These are phyloP conservation scores for Puccinellia tenuiflora DNA, from an alignment of 176 grass and related monocot genomes.

Conservation along the genomic window DNA sequence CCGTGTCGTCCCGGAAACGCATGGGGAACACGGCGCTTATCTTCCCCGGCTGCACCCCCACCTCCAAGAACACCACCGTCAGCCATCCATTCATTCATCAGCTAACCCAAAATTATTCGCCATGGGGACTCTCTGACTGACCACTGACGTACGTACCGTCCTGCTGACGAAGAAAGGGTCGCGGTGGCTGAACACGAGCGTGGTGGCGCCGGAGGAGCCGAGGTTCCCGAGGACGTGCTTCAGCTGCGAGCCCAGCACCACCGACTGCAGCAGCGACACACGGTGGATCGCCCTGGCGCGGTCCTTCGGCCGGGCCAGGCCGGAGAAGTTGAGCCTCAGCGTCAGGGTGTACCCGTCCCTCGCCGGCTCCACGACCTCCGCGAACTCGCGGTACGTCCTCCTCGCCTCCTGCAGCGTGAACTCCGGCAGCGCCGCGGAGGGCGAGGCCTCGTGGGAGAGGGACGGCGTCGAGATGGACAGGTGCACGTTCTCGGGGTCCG, in stretches of 20 bases:
- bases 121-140: neutral
- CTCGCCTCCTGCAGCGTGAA: conserved; percentile 55
- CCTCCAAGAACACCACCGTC: neutral
- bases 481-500: conserved; percentile 50
- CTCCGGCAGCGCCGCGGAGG: conserved; percentile 40
- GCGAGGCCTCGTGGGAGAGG: conserved; percentile 31
- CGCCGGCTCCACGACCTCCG: conserved; percentile 58
- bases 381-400: conserved; percentile 38
- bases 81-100: neutral
- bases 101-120: neutral
- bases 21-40: conserved; percentile 69
- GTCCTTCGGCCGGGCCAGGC: conserved; percentile 44
- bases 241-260: conserved; percentile 68
- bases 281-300: conserved; percentile 46
- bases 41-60: conserved; percentile 50
- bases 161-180: conserved; percentile 91
- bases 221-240: conserved; percentile 55
- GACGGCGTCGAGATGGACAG: conserved; percentile 77
- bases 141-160: conserved; percentile 36
- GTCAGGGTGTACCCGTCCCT: conserved; percentile 65
- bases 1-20: conserved; percentile 82
- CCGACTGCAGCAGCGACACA: conserved; percentile 60
- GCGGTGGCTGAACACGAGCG: conserved; percentile 57
- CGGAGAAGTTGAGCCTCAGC: conserved; percentile 70
- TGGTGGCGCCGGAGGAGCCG: conserved; percentile 41